Conservation (phyloP, 2,329 filamentous ascomycete species). For the Clarireedia hainanense region DNA sequence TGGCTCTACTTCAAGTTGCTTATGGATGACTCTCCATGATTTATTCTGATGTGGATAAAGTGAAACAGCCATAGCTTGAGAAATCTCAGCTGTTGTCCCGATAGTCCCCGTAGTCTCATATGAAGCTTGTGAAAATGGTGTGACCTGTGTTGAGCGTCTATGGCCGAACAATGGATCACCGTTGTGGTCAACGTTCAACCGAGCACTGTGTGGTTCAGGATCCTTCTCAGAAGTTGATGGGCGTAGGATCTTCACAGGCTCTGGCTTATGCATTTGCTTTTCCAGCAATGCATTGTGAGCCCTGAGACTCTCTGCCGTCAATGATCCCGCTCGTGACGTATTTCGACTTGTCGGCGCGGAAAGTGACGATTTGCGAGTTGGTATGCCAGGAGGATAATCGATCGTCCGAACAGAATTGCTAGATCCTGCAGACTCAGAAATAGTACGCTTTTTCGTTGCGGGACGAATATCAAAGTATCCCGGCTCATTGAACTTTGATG, state of each 20-base stretch:
- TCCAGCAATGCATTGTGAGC: slow-evolving; percentile 39
- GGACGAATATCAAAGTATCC: slow-evolving; percentile 37
- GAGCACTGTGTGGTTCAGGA: slow-evolving; percentile 11
- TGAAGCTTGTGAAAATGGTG: slow-evolving; percentile 54
- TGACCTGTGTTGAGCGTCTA: slow-evolving; percentile 47
- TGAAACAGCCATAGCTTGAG: slow-evolving; percentile 53
- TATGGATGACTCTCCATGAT: slow-evolving; percentile 30
- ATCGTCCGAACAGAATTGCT: slow-evolving; percentile 40
- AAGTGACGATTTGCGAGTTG: slow-evolving; percentile 50
- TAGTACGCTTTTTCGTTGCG: slow-evolving; percentile 16
- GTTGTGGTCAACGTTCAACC: slow-evolving; percentile 39
- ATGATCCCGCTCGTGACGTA: slow-evolving; percentile 43
- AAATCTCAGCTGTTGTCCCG: slow-evolving; percentile 47
- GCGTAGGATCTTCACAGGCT: slow-evolving; percentile 5
- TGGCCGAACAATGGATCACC: slow-evolving; percentile 47
- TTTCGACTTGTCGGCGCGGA: slow-evolving; percentile 56
- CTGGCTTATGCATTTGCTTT: slow-evolving; percentile 12
- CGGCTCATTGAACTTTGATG: slow-evolving; percentile 36
- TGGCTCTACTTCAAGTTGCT: not conserved
- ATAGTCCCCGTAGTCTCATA: slow-evolving; percentile 50
- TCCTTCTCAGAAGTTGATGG: slow-evolving; percentile 13
- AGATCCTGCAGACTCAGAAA: slow-evolving; percentile 27
- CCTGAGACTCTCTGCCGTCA: slow-evolving; percentile 51
- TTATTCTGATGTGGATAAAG: slow-evolving; percentile 59
- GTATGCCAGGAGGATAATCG: slow-evolving; percentile 51